Base-by-base conservation (phyloP, 2,329 filamentous ascomycete genomes). In the Lecanoromycetidae sp. region DNA sequence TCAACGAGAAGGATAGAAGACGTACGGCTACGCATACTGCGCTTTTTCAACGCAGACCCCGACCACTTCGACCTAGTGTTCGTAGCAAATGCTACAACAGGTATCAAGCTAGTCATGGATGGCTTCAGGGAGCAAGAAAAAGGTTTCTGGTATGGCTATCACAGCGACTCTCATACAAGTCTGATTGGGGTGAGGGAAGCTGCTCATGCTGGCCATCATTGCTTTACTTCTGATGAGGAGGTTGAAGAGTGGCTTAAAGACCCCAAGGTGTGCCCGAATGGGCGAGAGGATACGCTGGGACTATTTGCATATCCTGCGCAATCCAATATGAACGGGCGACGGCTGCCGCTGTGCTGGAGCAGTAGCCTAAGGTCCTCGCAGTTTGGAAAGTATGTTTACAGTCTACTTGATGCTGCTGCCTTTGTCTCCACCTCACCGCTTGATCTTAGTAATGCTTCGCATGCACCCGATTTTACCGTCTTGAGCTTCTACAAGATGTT, bases 401-500 rank as follows among this genome's bases (percentile, higher is more conserved):
- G 83, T 0, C 65, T 95, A 22, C 68, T 94, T 7, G 90, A 98
- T 63, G 88, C 86, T 8, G 87, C 91, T 4, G 84, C 87, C 0
- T 71, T 86, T 9, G 82, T 80, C 8, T 80, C 87, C 6, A 94
- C 88, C 0, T 78, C 84, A 4, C 78, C 77, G 1, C 68, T 96
- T 5, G 76, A 93, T 58, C 67, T 96, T 2, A 70, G 76, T 46
- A 66, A 84, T 55, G 56, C 71, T 0, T 66, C 69, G 0, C 60
- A 65, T 0, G 79, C 82, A 0, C 84, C 90, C 1, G 90, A 96
- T 61, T 96, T 96, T 55, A 82, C 78, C 0, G 83, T 86, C 0
- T 59, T 96, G 34, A 95, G 88, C 62, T 79, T 96, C 54, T 93
- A 95, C 68, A 98, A 96, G 63, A 88, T 95, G n/a, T 96, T 96